phyloP scores from a whole-genome alignment of 345 rosid genomes.

The Angophora floribunda region DNA sequence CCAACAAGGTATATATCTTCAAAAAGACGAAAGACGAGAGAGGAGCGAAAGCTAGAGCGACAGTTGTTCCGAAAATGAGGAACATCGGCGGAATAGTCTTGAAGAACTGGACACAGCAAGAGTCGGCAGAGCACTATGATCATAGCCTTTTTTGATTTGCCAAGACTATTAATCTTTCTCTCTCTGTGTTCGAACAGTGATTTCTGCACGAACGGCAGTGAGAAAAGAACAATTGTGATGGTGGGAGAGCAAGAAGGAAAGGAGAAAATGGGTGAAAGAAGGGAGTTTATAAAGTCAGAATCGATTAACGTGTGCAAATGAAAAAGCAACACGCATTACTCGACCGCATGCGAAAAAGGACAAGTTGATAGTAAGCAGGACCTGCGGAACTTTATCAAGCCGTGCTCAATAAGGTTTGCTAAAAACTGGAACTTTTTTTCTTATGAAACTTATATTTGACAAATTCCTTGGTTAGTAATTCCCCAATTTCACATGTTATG shows the following conservation, averaged over 20 bases:
- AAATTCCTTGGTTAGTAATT: not conserved
- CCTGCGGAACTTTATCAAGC: too few relatives aligned
- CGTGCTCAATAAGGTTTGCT: too few relatives aligned
- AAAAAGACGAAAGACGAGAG: constrained; percentile 45
- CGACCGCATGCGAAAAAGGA: not conserved
- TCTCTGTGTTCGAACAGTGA: not conserved
- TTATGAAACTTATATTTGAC: too few relatives aligned
- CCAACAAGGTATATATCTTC: constrained; percentile 87
- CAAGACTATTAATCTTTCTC: not conserved
- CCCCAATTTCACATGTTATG: constrained; percentile 8
- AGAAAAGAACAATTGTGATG: not conserved
- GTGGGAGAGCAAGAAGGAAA: not conserved
- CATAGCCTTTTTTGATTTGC: not conserved
- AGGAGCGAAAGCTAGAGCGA: constrained; percentile 2
- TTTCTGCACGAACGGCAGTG: too few relatives aligned
- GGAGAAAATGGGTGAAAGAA: too few relatives aligned
- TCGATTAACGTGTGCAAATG: not conserved
- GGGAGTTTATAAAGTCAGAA: too few relatives aligned
- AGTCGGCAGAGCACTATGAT: not conserved
- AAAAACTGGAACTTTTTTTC: too few relatives aligned
- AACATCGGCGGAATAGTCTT: constrained; percentile 14
- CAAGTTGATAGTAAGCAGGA: too few relatives aligned
- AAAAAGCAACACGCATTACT: not conserved
- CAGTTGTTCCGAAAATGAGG: not conserved
- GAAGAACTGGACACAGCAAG: not conserved